A percentile compares a stretch with the other conserved stretches of the same genome.
phyloP scores from a whole-genome alignment of 805 yeast species.

The Yarrowia yakushimensis region DNA sequence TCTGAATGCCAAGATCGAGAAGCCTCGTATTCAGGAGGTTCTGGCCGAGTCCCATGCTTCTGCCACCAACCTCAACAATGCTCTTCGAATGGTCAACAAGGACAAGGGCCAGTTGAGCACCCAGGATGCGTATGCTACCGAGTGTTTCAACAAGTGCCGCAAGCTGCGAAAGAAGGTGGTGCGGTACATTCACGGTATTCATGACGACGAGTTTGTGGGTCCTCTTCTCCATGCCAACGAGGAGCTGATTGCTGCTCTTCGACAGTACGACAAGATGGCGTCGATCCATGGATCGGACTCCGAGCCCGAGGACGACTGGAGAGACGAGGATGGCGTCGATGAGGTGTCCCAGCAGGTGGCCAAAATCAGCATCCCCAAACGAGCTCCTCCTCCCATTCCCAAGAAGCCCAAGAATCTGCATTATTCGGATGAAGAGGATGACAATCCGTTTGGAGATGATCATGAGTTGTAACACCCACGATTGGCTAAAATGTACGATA shows the following conservation, averaged over 20 bases:
- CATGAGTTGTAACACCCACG: conserved; percentile 30
- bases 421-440: conserved; percentile 35
- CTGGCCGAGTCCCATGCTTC: conserved; percentile 75
- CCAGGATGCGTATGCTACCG: conserved; percentile 59
- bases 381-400: conserved; percentile 29
- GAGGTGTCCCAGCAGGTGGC: conserved; percentile 33
- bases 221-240: conserved; percentile 85
- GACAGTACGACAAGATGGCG: conserved; percentile 59
- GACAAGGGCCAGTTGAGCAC: conserved; percentile 49
- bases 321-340: conserved; percentile 27
- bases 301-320: conserved; percentile 42
- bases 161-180: conserved; percentile 71
- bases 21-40: conserved; percentile 62
- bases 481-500: not conserved
- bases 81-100: conserved; percentile 46
- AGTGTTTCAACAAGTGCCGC: conserved; percentile 70
- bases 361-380: not conserved
- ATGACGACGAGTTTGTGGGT: conserved; percentile 85
- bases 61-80: conserved; percentile 65
- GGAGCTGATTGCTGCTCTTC: conserved; percentile 71
- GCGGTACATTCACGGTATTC: conserved; percentile 76
- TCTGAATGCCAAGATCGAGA: conserved; percentile 48
- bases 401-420: conserved; percentile 24
- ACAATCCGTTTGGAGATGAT: conserved; percentile 55
- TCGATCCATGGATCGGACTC: conserved; percentile 43